phyloP scores from a whole-genome alignment of 1,139 yeast species.

The Hyphopichia burtonii region DNA sequence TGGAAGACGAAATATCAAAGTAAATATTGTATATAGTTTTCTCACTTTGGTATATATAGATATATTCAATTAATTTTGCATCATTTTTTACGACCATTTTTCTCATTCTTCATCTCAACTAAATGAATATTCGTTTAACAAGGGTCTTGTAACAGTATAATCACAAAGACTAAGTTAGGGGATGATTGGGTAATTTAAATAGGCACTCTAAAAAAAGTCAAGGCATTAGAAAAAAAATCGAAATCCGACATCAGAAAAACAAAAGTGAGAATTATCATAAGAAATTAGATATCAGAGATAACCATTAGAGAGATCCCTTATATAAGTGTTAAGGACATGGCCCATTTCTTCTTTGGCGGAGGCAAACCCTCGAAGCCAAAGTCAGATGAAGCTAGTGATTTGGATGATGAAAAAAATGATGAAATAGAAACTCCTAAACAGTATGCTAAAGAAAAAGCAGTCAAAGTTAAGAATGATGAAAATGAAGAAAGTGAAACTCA shows the following conservation, averaged over 20 bases:
- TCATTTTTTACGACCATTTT: neutral
- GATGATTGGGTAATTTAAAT: no score
- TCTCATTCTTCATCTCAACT: neutral
- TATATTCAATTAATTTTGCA: neutral
- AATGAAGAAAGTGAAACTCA: constrained; percentile 34
- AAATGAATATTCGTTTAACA: neutral
- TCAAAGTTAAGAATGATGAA: no score
- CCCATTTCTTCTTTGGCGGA: constrained; percentile 1
- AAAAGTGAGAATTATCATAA: neutral
- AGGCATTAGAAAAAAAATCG: neutral
- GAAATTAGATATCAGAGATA: no score
- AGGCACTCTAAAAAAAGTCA: no score
- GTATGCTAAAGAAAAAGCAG: constrained; percentile 14
- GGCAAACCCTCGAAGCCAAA: neutral
- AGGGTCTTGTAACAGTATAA: neutral
- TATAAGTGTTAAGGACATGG: neutral
- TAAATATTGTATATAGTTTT: neutral
- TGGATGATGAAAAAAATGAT: neutral
- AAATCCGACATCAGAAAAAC: neutral
- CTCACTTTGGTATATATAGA: no score
- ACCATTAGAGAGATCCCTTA: no score
- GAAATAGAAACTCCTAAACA: constrained; percentile 7
- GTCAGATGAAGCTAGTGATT: neutral
- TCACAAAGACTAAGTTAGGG: neutral
- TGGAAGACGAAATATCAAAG: constrained; percentile 13